A percentile compares a stretch with the other conserved stretches of the same genome.
Evolutionary conservation across 1,139 yeast genomes (phyloP).

Genomic region (Geotrichum bryndzae): DNA sequence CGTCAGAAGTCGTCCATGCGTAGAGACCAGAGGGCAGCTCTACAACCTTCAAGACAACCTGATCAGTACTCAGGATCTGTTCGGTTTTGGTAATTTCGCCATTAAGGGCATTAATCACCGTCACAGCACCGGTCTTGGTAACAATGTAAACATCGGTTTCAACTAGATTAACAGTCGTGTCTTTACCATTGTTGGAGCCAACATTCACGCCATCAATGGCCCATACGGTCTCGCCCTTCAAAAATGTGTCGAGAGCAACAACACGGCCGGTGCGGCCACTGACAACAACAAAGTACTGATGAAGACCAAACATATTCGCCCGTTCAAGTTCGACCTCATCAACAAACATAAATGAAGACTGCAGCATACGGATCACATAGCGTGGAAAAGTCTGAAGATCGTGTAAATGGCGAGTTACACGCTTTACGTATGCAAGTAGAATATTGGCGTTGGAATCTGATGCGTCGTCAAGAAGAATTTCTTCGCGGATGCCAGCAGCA

Average conservation of each 20-base stretch:
- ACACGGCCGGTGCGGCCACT: slow-evolving; percentile 40
- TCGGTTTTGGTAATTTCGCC: slow-evolving; percentile 19
- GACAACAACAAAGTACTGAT: slow-evolving; percentile 43
- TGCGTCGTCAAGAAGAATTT: slow-evolving; percentile 38
- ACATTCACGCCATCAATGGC: slow-evolving; percentile 26
- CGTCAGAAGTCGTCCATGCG: slow-evolving; percentile 21
- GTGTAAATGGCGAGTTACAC: slow-evolving; percentile 40
- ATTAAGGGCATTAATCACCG: slow-evolving; percentile 24
- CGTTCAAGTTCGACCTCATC: slow-evolving; percentile 1
- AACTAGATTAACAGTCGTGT: slow-evolving; percentile 15
- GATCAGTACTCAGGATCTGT: slow-evolving; percentile 11
- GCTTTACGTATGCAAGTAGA: slow-evolving; percentile 40
- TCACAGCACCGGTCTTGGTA: slow-evolving; percentile 20
- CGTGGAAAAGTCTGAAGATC: slow-evolving; percentile 19
- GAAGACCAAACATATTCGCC: slow-evolving; percentile 45
- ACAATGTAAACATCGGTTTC: slow-evolving; percentile 24
- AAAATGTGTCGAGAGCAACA: slow-evolving; percentile 42
- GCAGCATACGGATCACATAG: neutral
- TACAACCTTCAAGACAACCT: slow-evolving; percentile 8
- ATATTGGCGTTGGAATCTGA: slow-evolving; percentile 30
- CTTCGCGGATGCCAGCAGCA: slow-evolving; percentile 21
- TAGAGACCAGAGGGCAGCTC: slow-evolving; percentile 8
- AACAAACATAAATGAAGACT: neutral
- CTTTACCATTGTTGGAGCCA: slow-evolving; percentile 21
- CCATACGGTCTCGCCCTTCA: slow-evolving; percentile 42